Evolutionary conservation across 176 grass and related monocot species (phyloP), one percentile per base, ranked within the genome.

Genomic region (Oryza coarctata): DNA sequence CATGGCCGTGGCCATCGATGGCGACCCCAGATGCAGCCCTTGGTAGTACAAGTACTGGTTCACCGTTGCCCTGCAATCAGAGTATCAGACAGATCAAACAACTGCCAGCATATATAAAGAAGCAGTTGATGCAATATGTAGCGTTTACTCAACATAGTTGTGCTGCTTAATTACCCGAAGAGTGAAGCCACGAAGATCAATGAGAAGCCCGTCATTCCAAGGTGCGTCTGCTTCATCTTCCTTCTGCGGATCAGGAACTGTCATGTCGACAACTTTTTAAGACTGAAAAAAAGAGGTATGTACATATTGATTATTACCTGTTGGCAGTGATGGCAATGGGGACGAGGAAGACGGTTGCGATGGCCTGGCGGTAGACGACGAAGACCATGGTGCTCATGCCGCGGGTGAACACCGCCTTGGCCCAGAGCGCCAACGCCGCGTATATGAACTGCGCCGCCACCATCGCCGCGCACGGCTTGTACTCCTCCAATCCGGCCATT

Each of bases 1-100:
- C 94, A 97, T 94, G 22, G 94, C 94, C 50, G 91, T 84, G 10
- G 91, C 94, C 87, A 94, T 82, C 23, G 91, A 97, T 0, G 94
- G 88, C 4, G 91, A 92, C 0, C 83, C 87, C 63, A 90, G 82
- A 7, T 76, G 0, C 43, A 97, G 30, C 1, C 91, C 89, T 71
- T 79, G 63, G 70, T 91, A 88, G 83, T 94, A 94, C 50, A 94
- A 12, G 33, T 45, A 88, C 76, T 90, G 94, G 18, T 88, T 97
- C 10, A 67, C 12, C 0, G 94, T 94, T 22, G 84, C 87, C 86
- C 87, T 94, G 87, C 55, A 60, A 8, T 4, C 55, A 60, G 8
- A 23, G n/a, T n/a, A n/a, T n/a, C 22, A 60, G 18, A n/a, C n/a
- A 55, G 49, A 55, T 55, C 49, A 18, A 49, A 49, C n/a, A n/a